Evolutionary conservation across 2,329 filamentous ascomycete genomes (phyloP).

Genomic region (Alternaria tenuissima): DNA sequence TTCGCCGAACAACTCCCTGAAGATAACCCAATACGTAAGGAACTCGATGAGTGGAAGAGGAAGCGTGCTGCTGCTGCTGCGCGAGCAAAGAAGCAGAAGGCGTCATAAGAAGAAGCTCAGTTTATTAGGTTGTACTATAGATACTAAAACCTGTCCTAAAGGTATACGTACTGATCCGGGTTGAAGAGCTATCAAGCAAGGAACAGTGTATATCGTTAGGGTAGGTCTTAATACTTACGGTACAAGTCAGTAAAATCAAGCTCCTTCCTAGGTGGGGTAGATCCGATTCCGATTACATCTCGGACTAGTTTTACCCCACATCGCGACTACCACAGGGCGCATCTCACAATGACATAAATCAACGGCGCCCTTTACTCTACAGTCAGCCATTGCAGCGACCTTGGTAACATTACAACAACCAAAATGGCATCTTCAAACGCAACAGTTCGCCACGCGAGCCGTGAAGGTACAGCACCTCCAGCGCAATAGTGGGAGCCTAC

Average conservation of each 20-base stretch:
- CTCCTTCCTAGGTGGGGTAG: slow-evolving; percentile 6
- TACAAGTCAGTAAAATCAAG: neutral
- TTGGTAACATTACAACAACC: neutral
- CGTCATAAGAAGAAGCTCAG: neutral
- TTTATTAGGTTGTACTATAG: neutral
- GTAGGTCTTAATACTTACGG: too few species aligned
- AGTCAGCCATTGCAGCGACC: neutral
- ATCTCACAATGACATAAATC: neutral
- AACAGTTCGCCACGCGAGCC: slow-evolving; percentile 66
- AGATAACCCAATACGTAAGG: slow-evolving; percentile 27
- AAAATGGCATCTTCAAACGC: slow-evolving; percentile 41
- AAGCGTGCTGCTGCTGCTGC: slow-evolving; percentile 23
- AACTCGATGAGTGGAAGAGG: slow-evolving; percentile 30
- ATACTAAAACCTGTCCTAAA: neutral
- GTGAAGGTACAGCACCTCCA: slow-evolving; percentile 60
- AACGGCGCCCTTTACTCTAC: neutral
- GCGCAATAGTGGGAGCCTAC: neutral
- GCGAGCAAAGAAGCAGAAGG: slow-evolving; percentile 2
- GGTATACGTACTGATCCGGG: neutral
- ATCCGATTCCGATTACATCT: neutral
- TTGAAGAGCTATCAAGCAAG: too few species aligned
- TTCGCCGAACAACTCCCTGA: slow-evolving; percentile 31
- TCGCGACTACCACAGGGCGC: slow-evolving; percentile 22
- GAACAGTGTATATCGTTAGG: too few species aligned
- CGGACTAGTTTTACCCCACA: slow-evolving; percentile 12